phyloP scores from a whole-genome alignment of 169 alveolate genomes.

The Eimeria acervulina region DNA sequence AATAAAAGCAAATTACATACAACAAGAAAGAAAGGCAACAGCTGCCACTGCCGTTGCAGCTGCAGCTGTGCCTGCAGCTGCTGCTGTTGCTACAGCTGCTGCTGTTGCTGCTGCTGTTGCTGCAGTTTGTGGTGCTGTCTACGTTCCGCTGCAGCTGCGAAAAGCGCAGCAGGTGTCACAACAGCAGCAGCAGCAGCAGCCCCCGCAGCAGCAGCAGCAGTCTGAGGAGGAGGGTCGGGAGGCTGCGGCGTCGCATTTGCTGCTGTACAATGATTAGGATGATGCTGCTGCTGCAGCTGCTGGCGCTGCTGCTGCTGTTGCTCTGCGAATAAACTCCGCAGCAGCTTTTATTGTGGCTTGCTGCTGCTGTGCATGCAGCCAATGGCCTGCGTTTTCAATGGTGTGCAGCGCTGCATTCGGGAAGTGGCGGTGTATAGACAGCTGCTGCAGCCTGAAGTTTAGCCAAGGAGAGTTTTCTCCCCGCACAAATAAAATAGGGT shows the following conservation, averaged over 20 bases:
- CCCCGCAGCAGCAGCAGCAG: no score
- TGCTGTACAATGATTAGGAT: no score
- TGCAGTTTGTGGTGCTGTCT: no score
- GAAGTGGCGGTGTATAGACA: conserved; percentile 13
- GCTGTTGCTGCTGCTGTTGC: not conserved
- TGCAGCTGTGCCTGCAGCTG: not conserved
- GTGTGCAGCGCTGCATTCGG: not conserved
- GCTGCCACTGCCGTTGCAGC: no score
- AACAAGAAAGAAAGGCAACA: no score
- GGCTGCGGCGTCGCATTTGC: no score
- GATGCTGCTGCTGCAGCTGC: no score
- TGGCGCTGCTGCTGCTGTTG: not conserved
- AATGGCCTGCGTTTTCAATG: conserved; percentile 6
- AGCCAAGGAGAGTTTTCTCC: conserved; percentile 27
- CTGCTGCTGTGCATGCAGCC: conserved; percentile 63
- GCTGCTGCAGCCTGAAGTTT: not conserved
- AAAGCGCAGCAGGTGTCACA: no score
- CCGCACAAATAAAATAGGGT: not conserved
- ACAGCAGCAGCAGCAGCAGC: no score
- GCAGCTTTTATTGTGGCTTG: not conserved
- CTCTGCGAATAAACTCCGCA: not conserved
- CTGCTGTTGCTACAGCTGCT: not conserved
- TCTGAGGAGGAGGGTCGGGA: no score
- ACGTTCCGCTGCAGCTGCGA: not conserved
- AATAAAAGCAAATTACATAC: no score